phyloP scores from a whole-genome alignment of 805 yeast species.

The Yarrowia deformans region DNA sequence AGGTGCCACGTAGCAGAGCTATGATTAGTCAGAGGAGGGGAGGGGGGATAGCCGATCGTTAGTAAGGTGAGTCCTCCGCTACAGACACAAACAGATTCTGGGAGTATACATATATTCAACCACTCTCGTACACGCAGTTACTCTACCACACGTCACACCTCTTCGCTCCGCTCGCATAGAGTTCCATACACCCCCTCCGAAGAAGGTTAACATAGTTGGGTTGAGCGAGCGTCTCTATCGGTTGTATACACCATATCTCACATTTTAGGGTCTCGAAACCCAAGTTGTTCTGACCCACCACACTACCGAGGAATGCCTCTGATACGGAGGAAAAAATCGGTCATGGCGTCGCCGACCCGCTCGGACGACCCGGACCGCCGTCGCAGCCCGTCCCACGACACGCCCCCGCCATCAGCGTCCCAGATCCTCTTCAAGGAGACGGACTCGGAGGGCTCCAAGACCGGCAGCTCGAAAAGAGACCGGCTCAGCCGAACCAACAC shows the following conservation, averaged over 20 bases:
- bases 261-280: background rate
- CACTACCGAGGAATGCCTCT: slow-evolving; percentile 27
- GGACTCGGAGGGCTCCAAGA: background rate
- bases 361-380: slow-evolving; percentile 19
- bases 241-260: background rate
- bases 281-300: background rate
- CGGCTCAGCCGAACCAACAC: background rate
- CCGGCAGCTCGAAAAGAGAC: too few relatives aligned
- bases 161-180: background rate
- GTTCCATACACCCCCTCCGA: slow-evolving; percentile 12
- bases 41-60: too few relatives aligned
- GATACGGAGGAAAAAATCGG: slow-evolving; percentile 39
- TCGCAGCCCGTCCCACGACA: slow-evolving; percentile 6
- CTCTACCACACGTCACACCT: too few relatives aligned
- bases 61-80: too few relatives aligned
- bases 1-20: too few relatives aligned
- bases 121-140: too few relatives aligned
- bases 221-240: too few relatives aligned
- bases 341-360: slow-evolving; percentile 31
- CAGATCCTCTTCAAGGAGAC: background rate
- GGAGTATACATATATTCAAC: too few relatives aligned
- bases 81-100: too few relatives aligned
- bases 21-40: too few relatives aligned
- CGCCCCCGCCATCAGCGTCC: too few relatives aligned
- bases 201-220: background rate